Evolutionary conservation across 2,329 filamentous ascomycete species (phyloP), one percentile per base, ranked within the genome.

Genomic region (Stromatinia cepivora): DNA sequence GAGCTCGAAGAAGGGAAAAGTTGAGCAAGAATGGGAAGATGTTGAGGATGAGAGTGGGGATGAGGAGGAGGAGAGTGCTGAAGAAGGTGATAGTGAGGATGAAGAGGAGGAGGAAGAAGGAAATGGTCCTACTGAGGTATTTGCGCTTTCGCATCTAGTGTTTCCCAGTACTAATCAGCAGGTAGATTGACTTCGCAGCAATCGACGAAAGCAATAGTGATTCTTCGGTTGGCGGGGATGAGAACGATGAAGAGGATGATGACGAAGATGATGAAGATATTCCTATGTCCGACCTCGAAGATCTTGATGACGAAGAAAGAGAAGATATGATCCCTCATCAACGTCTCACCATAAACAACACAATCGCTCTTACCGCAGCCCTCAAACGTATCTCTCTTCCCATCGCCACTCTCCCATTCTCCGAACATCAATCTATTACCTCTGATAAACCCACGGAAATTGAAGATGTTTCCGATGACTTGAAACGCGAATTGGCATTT

Each of bases 281-380:
- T 57, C 90, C 94, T 5, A 87, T 97, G 73, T 97, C 93, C 45
- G 94, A 97, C 76, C 89, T 95, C 65, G 91, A 92, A 76, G 92
- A 92, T 66, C 82, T 89, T 39, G 83, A 91, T 67, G 92, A 92
- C 28, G 91, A 92, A 72, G 93, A 96, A 76, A 90, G 88, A 76
- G 92, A 92, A 81, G 94, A 97, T 78, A 87, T 97, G 53, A 88
- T 97, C 71, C 92, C 93, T 22, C 92, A 97, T 82, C 93, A 95
- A 79, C 92, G 93, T 76, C 89, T 97, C 74, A 97, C 94, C 66
- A 98, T 98, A 83, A 97, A 99, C 86, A 99, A 99, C 84, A 94
- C 92, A 67, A 85, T 92, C 73, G 95, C 94, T 46, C 91, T 99
- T 65, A 87, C 88, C 73, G 85, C 92, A 74, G 89, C 93, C 17